phyloP scores from a whole-genome alignment of 805 yeast species.

The Candida vartiovaarae region DNA sequence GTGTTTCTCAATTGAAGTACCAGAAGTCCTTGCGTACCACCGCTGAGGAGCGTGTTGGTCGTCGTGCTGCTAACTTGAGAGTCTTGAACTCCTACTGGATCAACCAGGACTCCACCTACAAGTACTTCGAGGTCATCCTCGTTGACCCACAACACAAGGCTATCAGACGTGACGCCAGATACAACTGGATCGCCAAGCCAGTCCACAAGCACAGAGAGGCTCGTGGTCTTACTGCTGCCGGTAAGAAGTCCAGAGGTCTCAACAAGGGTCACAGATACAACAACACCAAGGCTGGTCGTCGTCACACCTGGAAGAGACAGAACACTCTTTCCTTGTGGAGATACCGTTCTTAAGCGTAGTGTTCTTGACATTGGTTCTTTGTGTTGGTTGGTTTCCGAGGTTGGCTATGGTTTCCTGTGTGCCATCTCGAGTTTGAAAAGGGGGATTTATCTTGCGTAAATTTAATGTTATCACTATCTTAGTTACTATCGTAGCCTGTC shows the following conservation, averaged over 20 bases:
- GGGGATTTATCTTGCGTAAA: background rate
- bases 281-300: constrained; percentile 98
- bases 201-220: constrained; percentile 99
- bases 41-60: constrained; percentile 99
- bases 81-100: constrained; percentile 99
- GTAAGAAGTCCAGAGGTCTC: constrained; percentile 99
- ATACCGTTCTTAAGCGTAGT: constrained; percentile 54
- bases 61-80: constrained; percentile 98
- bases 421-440: no score
- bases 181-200: constrained; percentile 99
- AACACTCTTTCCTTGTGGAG: constrained; percentile 99
- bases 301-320: constrained; percentile 99
- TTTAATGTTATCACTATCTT: background rate
- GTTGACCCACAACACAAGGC: constrained; percentile 98
- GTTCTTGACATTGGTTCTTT: background rate
- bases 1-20: constrained; percentile 98
- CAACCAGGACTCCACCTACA: constrained; percentile 99
- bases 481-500: background rate
- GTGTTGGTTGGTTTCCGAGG: background rate
- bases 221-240: constrained; percentile 97
- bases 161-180: constrained; percentile 95
- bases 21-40: constrained; percentile 97
- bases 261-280: constrained; percentile 99
- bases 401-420: no score
- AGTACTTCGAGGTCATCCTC: constrained; percentile 96